Conservation (phyloP, 108 stramenopile species). For the Nitzschia sp. region DNA sequence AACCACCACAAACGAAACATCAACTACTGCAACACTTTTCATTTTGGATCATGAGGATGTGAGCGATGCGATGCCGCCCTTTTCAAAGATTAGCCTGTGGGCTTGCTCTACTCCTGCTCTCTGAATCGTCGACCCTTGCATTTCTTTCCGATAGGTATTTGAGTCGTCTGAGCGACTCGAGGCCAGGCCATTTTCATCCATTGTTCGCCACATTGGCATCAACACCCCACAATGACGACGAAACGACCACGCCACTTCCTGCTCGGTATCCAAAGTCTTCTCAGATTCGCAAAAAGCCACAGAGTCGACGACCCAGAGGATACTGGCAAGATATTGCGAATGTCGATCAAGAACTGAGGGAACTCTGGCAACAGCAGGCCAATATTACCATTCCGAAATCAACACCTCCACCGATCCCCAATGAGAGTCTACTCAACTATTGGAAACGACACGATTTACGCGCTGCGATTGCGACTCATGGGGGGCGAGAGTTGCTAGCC, state of each 20-base stretch:
- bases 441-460: constrained; percentile 71
- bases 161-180: no score
- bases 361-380: not conserved
- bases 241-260: not conserved
- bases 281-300: constrained; percentile 40
- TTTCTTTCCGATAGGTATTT: no score
- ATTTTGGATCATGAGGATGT: no score
- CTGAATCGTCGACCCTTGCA: no score
- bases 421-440: constrained; percentile 56
- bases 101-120: no score
- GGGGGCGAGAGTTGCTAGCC: constrained; percentile 41
- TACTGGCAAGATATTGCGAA: constrained; percentile 60
- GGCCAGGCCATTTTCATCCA: no score
- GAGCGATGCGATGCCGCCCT: no score
- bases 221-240: no score
- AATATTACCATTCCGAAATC: constrained; percentile 17
- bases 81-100: no score
- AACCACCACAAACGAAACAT: not conserved
- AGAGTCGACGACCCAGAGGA: constrained; percentile 41
- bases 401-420: constrained; percentile 60
- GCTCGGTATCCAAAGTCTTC: not conserved
- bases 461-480: constrained; percentile 45
- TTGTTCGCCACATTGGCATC: no score
- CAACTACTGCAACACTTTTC: not conserved
- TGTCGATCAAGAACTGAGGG: constrained; percentile 23